These are phyloP conservation scores for Nicotiana attenuata DNA, from an alignment of 257 asterid genomes.

Conservation along the genomic window DNA sequence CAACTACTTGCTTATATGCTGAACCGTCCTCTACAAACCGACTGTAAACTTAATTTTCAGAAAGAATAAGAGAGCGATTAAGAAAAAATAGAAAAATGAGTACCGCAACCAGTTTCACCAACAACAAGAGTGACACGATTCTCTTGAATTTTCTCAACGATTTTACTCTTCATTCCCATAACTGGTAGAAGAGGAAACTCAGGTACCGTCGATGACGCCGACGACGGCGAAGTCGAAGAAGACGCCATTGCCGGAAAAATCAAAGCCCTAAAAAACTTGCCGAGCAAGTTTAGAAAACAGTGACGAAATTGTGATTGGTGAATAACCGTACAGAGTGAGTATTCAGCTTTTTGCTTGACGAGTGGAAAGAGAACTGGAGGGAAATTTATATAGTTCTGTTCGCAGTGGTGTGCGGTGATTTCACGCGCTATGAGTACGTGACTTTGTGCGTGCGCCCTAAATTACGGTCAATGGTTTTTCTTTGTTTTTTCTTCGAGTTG, in stretches of 20 bases:
- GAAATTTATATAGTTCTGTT: neutral
- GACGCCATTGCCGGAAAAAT: slow-evolving; percentile 39
- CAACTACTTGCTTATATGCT: too few relatives aligned
- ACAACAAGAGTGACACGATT: slow-evolving; percentile 89
- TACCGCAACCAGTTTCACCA: slow-evolving; percentile 98
- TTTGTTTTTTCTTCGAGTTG: neutral
- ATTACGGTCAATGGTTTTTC: neutral
- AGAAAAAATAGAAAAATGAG: neutral
- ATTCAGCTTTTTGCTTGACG: neutral
- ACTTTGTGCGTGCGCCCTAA: neutral
- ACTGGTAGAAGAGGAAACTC: slow-evolving; percentile 59
- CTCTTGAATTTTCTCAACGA: slow-evolving; percentile 66
- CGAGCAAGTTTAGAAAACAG: neutral
- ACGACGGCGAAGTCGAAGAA: slow-evolving; percentile 35
- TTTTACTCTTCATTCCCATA: slow-evolving; percentile 45
- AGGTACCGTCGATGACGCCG: slow-evolving; percentile 22
- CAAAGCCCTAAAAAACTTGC: neutral
- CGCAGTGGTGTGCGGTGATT: neutral
- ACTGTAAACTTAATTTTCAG: too few relatives aligned
- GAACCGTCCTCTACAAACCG: too few relatives aligned
- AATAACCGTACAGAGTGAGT: too few relatives aligned
- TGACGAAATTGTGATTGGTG: neutral
- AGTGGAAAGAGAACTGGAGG: neutral
- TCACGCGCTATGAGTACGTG: neutral
- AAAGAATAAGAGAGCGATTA: neutral